phyloP scores from a whole-genome alignment of 116 monocot species.

The Cymodocea nodosa region DNA sequence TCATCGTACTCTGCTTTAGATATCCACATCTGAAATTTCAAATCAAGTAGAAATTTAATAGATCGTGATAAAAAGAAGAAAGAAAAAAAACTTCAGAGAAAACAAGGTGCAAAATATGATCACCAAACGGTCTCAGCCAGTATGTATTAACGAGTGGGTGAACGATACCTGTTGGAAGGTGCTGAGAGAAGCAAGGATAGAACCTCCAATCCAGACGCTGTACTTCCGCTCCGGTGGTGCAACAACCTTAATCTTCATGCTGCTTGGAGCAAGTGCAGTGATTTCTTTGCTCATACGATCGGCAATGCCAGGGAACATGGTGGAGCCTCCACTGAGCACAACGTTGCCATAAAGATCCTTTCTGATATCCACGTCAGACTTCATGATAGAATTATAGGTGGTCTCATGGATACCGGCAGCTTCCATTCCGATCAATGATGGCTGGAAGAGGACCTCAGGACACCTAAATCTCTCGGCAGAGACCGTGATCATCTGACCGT shows the following conservation, averaged over 20 bases:
- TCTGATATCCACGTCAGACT: slow-evolving; percentile 9
- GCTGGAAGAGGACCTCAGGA: slow-evolving; percentile 14
- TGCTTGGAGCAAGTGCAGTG: slow-evolving; percentile 3
- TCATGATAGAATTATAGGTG: slow-evolving; percentile 14
- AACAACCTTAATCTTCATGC: too few species aligned
- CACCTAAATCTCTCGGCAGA: slow-evolving; percentile 8
- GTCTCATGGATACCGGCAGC: slow-evolving; percentile 14
- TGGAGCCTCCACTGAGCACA: slow-evolving; percentile 12
- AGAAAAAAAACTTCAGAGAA: too few species aligned
- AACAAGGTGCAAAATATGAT: too few species aligned
- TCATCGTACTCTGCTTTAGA: slow-evolving; percentile 17
- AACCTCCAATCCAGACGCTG: slow-evolving; percentile 16
- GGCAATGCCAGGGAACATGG: slow-evolving; percentile 16
- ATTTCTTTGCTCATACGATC: slow-evolving; percentile 18
- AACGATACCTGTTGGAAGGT: slow-evolving; percentile 8
- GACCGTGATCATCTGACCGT: slow-evolving; percentile 14
- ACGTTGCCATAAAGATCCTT: slow-evolving; percentile 1
- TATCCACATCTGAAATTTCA: slow-evolving; percentile 14
- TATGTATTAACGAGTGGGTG: not conserved
- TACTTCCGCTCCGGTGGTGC: slow-evolving; percentile 13
- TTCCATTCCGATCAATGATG: slow-evolving; percentile 12
- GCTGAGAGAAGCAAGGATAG: slow-evolving; percentile 12
- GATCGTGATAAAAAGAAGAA: too few species aligned
- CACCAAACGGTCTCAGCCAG: too few species aligned
- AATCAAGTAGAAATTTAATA: not conserved